These are phyloP conservation scores for Trichoderma pleuroti DNA, from an alignment of 2,329 filamentous ascomycete genomes.

Conservation along the genomic window DNA sequence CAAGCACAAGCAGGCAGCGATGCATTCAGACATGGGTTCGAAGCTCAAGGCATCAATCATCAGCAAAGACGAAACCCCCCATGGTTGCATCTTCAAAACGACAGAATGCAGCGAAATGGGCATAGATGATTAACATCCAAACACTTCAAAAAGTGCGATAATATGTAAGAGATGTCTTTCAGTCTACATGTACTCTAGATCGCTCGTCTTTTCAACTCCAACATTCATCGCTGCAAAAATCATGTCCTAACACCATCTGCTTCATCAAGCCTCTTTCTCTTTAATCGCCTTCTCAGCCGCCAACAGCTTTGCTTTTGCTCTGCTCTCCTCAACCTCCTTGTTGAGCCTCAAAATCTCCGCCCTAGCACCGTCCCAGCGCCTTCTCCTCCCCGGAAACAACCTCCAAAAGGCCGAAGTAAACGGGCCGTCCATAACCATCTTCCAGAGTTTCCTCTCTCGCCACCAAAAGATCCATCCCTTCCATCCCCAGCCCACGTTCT, in stretches of 20 bases:
- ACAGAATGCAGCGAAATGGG: too few relatives aligned
- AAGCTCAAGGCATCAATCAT: not conserved
- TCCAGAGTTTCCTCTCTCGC: conserved; percentile 36
- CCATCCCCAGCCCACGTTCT: conserved; percentile 39
- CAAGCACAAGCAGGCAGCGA: not conserved
- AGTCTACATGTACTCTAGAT: not conserved
- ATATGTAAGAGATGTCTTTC: not conserved
- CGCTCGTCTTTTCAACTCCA: not conserved
- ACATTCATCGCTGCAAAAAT: not conserved
- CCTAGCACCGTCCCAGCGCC: conserved; percentile 23
- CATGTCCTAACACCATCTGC: not conserved
- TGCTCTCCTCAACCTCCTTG: not conserved
- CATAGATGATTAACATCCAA: not conserved
- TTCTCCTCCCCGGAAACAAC: conserved; percentile 23
- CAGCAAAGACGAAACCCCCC: not conserved
- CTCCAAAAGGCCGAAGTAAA: conserved; percentile 25
- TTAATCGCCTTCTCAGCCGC: not conserved
- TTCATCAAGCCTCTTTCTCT: not conserved
- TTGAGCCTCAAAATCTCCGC: conserved; percentile 10
- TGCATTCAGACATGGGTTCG: not conserved
- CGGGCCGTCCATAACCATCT: conserved; percentile 31
- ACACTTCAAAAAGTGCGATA: not conserved
- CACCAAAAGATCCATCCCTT: conserved; percentile 41
- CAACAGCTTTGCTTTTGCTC: not conserved
- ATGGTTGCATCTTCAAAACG: too few relatives aligned